Base-by-base conservation (phyloP, 1,284 basidiomycete species). In the Sporisorium graminicola region DNA sequence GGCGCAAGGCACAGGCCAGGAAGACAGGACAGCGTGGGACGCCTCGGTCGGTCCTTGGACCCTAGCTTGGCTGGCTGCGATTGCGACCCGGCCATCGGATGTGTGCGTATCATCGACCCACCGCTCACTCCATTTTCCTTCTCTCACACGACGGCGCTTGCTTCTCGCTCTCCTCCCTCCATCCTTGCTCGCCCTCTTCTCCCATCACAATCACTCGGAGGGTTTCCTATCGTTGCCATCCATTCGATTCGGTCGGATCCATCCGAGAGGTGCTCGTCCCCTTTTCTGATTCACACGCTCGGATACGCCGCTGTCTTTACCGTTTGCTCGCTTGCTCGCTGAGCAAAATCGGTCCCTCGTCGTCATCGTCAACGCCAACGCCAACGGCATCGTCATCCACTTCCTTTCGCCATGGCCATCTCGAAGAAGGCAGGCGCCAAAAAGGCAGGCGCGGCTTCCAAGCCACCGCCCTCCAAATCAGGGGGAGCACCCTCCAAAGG, bases 371-470 rank as follows among this genome's bases (percentile, higher is more conserved):
- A 31, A 22, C n/a, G 29, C 16, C 31, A 18, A 33, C 31, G 47
- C 12, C 26, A 29, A 13, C 31, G 31, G 31, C 8, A 22, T 37
- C 33, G 31, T 20, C 49, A 18, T 35, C 20, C 5, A 52, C 40
- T 9, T n/a, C 20, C 40, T 18, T n/a, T 14, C 72, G 64, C 18
- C 58, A 85, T 85, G 83, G 83, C 82, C 62, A 85, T 85, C 50
- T 85, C 83, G 22, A 84, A 84, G 54, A 83, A 82, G 53, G 83
- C 82, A 3, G 82, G 83, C 43, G 79, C 65, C 57, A 82, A 81
- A 47, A 74, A 75, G 60, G 75, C 65, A 1, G 81, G 78, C 43
- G 77, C 68, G 27, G 73, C 70, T 35, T 70, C 70, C 51, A 77
- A 78, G 24, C 75, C 79, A 16, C 74, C 81, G 35, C 70, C 74